Base-by-base conservation (phyloP, 1,139 yeast genomes). In the Yamadazyma mexicana region DNA sequence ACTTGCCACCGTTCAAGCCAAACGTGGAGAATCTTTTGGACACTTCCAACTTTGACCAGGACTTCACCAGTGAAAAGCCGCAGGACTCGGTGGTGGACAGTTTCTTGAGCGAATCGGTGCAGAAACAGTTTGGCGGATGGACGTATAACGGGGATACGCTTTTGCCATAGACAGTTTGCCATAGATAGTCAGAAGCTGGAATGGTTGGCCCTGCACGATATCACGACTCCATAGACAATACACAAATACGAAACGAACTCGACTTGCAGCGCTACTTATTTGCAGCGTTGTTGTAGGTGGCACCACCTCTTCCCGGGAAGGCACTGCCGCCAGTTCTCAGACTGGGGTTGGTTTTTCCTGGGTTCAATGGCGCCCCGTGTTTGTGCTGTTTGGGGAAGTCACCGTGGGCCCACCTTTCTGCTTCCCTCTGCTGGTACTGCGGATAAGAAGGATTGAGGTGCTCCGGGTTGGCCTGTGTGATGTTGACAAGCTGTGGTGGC, bases 51-150 rank as follows among this genome's bases (percentile, higher is more conserved):
- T 92, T 92, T 56, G 97, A 91, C 59, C 80, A 81, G 45, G 98
- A 89, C 58, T 92, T 92, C 59, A 92, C 98, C 8, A 83, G 75
- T 55, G 98, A 92, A 55, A 82, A 85, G 52, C 98, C 98, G 4
- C 86, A 89, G 51, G 98, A 92, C 61, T 86, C 96, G 43, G 98
- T 92, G 10, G 97, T 91, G 18, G 96, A 91, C 59, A 96, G 89
- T 57, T 87, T 78, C 51, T 77, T 81, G 64, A 87, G 88, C 60
- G 96, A 87, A 54, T 81, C 91, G 50, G 96, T 92, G 17, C 98
- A 92, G 62, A 83, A 86, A 58, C 98, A 92, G 64, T 92, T 92
- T 72, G 98, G 96, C 36, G 98, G 98, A 4, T 92, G 98, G 98
- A 91, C 97, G 1, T 91, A 89, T 61, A 88, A 87, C 40, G 96